phyloP scores from a whole-genome alignment of 352 stramenopile genomes.

The Peronospora destructor region DNA sequence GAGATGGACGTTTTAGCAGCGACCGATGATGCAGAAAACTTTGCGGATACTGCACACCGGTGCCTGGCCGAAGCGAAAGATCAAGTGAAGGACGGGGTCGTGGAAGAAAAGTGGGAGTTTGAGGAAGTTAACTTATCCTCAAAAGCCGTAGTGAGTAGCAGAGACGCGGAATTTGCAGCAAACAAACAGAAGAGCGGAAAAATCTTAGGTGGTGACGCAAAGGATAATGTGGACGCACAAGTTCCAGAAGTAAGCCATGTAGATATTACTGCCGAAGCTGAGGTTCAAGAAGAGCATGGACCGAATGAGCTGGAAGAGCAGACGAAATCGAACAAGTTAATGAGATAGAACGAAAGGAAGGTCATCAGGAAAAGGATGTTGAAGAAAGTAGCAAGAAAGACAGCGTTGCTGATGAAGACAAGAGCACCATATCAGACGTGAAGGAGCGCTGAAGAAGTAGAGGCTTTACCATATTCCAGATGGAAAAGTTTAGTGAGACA shows the following conservation, averaged over 20 bases:
- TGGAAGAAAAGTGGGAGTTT: not conserved
- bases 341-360: constrained; percentile 3
- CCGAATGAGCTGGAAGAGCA: not conserved
- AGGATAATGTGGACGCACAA: not conserved
- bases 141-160: not conserved
- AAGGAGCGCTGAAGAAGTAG: no score
- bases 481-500: no score
- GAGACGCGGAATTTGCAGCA: not conserved
- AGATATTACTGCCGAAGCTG: not conserved
- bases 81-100: not conserved
- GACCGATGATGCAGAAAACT: constrained; percentile 43
- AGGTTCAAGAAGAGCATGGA: not conserved
- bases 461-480: no score
- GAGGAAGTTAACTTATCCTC: not conserved
- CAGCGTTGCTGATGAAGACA: not conserved
- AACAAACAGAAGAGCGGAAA: not conserved
- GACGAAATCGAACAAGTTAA: not conserved
- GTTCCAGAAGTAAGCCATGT: not conserved
- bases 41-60: constrained; percentile 48
- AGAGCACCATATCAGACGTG: not conserved
- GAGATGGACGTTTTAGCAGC: constrained; percentile 49
- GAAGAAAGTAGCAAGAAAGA: not conserved
- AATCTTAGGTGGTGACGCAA: constrained; percentile 5
- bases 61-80: constrained; percentile 24
- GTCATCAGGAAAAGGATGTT: not conserved